Percentiles rank a stretch among this genome's conserved stretches.
These are phyloP conservation scores for Gonapodya prolifera DNA, from an alignment of 192 early-diverging fungal species.

Conservation along the genomic window DNA sequence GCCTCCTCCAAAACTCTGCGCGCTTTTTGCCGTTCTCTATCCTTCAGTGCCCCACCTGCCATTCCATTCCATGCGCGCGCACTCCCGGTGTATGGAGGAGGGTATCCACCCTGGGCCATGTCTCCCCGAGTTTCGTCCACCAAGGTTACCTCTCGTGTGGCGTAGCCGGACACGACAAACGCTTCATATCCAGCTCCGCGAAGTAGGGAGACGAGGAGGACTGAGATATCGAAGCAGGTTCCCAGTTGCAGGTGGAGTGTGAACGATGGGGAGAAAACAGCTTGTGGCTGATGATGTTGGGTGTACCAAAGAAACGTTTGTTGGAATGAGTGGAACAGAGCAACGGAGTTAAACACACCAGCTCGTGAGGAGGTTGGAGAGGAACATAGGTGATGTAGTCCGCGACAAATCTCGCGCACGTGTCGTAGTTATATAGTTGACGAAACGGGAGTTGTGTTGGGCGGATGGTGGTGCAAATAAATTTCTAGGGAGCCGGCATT, in stretches of 20 bases:
- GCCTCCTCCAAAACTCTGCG: slow-evolving; percentile 5
- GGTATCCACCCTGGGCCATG: slow-evolving; percentile 18
- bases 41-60: neutral
- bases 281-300: slow-evolving; percentile 20
- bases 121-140: slow-evolving; percentile 34
- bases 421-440: slow-evolving; percentile 38
- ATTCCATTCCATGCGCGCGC: neutral
- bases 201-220: slow-evolving; percentile 34
- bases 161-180: slow-evolving; percentile 44
- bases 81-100: slow-evolving; percentile 8
- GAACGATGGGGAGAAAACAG: slow-evolving; percentile 30
- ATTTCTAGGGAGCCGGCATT: slow-evolving; percentile 23
- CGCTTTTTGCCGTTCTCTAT: neutral
- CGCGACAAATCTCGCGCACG: slow-evolving; percentile 36
- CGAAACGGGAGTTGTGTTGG: slow-evolving; percentile 40
- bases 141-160: slow-evolving; percentile 29
- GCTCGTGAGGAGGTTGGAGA: slow-evolving; percentile 39
- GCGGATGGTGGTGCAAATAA: slow-evolving; percentile 38
- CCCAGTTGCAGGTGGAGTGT: slow-evolving; percentile 35
- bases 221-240: slow-evolving; percentile 39
- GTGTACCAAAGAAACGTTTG: neutral
- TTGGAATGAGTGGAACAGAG: neutral
- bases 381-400: slow-evolving; percentile 38
- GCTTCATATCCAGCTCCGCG: slow-evolving; percentile 47
- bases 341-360: slow-evolving; percentile 18